Evolutionary conservation across 768 basidiomycete genomes (phyloP).

Genomic region (Pleurotus pulmonarius): DNA sequence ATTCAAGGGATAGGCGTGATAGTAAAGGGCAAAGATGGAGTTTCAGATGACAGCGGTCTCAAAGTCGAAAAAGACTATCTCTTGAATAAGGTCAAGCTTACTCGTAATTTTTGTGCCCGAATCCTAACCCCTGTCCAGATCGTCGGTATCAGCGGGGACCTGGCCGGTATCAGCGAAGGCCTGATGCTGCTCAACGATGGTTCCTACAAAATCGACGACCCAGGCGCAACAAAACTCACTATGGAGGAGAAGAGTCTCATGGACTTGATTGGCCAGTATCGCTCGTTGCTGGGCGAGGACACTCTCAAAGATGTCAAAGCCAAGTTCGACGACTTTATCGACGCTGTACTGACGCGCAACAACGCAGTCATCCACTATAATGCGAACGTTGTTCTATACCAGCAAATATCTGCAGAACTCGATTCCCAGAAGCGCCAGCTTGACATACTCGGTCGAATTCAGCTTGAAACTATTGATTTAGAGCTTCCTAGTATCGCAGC

Average conservation of each 20-base stretch:
- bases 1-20: neutral
- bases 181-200: neutral
- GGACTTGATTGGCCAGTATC: neutral
- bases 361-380: neutral
- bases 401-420: neutral
- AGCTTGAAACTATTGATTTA: neutral
- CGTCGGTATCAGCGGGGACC: neutral
- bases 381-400: neutral
- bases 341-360: neutral
- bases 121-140: neutral
- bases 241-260: neutral
- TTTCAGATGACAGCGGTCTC: neutral
- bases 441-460: neutral
- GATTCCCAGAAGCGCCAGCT: neutral
- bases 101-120: neutral
- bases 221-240: neutral
- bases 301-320: neutral
- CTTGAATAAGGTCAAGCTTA: neutral
- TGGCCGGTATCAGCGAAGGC: neutral
- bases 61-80: neutral
- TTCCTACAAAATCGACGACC: neutral
- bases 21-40: neutral
- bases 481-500: neutral
- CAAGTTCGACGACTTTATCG: neutral
- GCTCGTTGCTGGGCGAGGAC: neutral